A percentile compares a stretch with the other conserved stretches of the same genome.
Conservation (phyloP, 805 yeast genomes). For the Schwanniomyces polymorphus region DNA sequence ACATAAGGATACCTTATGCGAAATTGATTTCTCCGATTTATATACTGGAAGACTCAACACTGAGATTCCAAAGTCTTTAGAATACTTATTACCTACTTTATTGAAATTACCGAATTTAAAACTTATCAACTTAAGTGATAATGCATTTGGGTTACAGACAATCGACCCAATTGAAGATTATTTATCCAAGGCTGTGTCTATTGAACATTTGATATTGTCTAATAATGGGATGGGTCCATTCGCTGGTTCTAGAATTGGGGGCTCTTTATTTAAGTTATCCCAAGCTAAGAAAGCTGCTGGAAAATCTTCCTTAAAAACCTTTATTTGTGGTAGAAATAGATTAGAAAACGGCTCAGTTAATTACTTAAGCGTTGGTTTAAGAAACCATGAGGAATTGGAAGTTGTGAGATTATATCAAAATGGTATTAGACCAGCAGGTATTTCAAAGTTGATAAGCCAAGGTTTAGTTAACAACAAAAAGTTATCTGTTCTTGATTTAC, state of each 20-base stretch:
- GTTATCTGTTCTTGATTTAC: conserved; percentile 76
- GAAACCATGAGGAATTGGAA: conserved; percentile 73
- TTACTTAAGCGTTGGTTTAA: conserved; percentile 80
- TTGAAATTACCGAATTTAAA: conserved; percentile 66
- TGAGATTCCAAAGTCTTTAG: conserved; percentile 87
- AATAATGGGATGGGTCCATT: conserved; percentile 99
- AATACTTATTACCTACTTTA: conserved; percentile 69
- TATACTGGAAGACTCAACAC: conserved; percentile 94
- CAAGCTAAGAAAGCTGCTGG: conserved; percentile 54
- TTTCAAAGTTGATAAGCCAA: conserved; percentile 65
- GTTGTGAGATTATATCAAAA: conserved; percentile 85
- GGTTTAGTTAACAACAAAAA: conserved; percentile 67
- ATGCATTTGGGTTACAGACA: conserved; percentile 95
- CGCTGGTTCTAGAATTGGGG: conserved; percentile 94
- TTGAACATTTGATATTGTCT: conserved; percentile 84
- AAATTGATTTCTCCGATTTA: conserved; percentile 84
- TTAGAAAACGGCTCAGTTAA: conserved; percentile 92
- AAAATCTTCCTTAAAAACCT: conserved; percentile 66
- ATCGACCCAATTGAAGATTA: conserved; percentile 85
- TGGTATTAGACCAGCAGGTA: conserved; percentile 95
- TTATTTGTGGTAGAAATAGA: conserved; percentile 96
- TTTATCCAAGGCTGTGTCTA: conserved; percentile 69
- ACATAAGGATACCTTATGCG: conserved; percentile 51
- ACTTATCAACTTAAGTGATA: conserved; percentile 84
- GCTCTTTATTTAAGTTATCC: conserved; percentile 73